phyloP scores from a whole-genome alignment of 1,139 yeast genomes.

The Pichia sp. region DNA sequence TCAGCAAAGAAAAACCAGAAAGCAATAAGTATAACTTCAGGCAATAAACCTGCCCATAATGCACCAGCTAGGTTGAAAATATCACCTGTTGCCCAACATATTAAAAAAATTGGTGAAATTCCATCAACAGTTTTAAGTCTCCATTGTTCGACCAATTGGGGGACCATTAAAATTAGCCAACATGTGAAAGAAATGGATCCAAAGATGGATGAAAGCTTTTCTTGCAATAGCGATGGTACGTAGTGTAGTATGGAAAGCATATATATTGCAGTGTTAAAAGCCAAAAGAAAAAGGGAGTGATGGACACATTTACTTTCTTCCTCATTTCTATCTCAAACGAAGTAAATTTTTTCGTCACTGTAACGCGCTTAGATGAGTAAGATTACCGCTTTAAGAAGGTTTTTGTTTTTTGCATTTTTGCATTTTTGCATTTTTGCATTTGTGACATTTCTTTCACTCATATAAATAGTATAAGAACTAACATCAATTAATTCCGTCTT shows the following conservation, averaged over 20 bases:
- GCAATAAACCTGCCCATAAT: slow-evolving; percentile 62
- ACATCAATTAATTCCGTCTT: no score
- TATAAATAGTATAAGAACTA: no score
- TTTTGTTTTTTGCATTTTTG: neutral
- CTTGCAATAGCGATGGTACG: slow-evolving; percentile 25
- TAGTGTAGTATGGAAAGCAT: neutral
- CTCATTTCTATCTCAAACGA: neutral
- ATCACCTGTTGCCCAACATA: slow-evolving; percentile 73
- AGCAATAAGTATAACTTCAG: slow-evolving; percentile 65
- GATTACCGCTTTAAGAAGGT: slow-evolving; percentile 2
- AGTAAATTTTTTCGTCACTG: neutral
- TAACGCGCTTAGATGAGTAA: neutral
- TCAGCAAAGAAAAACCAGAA: slow-evolving; percentile 73
- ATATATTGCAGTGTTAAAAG: neutral
- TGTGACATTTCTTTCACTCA: no score
- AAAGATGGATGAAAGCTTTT: slow-evolving; percentile 51
- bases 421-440: neutral
- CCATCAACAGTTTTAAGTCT: slow-evolving; percentile 72
- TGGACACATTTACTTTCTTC: neutral
- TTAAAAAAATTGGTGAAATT: slow-evolving; percentile 60
- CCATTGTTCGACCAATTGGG: slow-evolving; percentile 82
- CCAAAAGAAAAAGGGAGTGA: neutral
- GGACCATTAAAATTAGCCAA: slow-evolving; percentile 75
- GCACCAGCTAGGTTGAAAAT: slow-evolving; percentile 62
- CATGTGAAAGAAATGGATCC: slow-evolving; percentile 68